Conservation (phyloP, 2,329 filamentous ascomycete genomes). For the Colletotrichum karsti region DNA sequence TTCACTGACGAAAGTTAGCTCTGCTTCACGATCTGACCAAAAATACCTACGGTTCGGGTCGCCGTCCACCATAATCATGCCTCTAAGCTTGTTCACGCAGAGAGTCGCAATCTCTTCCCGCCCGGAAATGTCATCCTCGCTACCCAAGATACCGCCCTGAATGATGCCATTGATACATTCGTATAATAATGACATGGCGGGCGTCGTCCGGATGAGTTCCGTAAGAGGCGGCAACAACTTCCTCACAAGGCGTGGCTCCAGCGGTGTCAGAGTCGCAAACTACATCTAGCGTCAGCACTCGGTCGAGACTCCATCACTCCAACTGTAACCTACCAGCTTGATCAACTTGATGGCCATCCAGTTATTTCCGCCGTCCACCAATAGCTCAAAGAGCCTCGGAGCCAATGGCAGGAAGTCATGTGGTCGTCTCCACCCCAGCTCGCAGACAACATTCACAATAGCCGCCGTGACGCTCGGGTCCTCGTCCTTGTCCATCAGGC, state of each 20-base stretch:
- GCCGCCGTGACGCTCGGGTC: slow-evolving; percentile 94
- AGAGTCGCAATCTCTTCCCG: slow-evolving; percentile 91
- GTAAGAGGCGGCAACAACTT: slow-evolving; percentile 92
- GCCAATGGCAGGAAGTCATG: slow-evolving; percentile 94
- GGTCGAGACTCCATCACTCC: too few species aligned
- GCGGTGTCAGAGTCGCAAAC: slow-evolving; percentile 93
- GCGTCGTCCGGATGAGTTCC: slow-evolving; percentile 91
- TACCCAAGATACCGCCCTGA: slow-evolving; percentile 91
- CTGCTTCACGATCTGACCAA: too few species aligned
- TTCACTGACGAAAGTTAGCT: slow-evolving; percentile 67
- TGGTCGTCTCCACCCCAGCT: slow-evolving; percentile 92
- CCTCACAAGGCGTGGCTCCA: slow-evolving; percentile 90
- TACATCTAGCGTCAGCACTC: slow-evolving; percentile 43
- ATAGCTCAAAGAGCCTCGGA: slow-evolving; percentile 88
- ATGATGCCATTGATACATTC: slow-evolving; percentile 99
- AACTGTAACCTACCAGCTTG: slow-evolving; percentile 74
- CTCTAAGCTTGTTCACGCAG: slow-evolving; percentile 90
- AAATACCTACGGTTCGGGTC: slow-evolving; percentile 84
- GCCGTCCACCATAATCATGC: slow-evolving; percentile 92
- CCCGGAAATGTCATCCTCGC: slow-evolving; percentile 79
- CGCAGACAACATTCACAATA: slow-evolving; percentile 96
- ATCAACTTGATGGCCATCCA: slow-evolving; percentile 99
- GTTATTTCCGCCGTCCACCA: slow-evolving; percentile 94
- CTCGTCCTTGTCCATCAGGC: slow-evolving; percentile 87
- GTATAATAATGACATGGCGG: slow-evolving; percentile 97